Evolutionary conservation across 345 rosid species (phyloP), one percentile per base, ranked within the genome.

Genomic region (Hibiscus trionum): DNA sequence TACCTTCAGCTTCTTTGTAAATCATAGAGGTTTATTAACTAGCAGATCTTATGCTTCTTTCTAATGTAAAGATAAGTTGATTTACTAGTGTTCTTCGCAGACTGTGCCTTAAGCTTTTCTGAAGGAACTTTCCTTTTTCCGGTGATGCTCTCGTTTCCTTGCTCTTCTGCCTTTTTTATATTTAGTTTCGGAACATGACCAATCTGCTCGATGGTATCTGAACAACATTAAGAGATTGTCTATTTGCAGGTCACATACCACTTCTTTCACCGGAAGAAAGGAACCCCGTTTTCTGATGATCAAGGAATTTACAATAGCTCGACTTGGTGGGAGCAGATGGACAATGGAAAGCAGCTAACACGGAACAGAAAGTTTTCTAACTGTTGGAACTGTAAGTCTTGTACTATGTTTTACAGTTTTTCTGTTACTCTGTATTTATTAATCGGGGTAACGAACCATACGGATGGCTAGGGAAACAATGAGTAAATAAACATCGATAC

Each of bases 271-370:
- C 92, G 98, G 98, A 90, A 89, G 24, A 92, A 95, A 79, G 99
- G 99, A 75, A 95, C 98, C 4, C 99, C 99, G 2, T 95, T 95
- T 78, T 87, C 88, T 12, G 99, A 95, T 17, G 99, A 95, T 75
- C 99, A 95, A 75, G 98, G 99, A 14, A 93, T 95, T 79, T 92
- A 95, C 82, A 95, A 95, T 73, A 52, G 87, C 66, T 77, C 90
- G 78, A 95, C 99, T 69, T 95, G 98, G 99, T 92, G 99, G 98
- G 99, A 95, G 78, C 99, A 95, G 83, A 85, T 95, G 50, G 99
- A 95, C 78, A 90, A 64, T 21, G 99, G 99, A 64, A 88, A 95
- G 82, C 98, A 92, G 80, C 96, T 95, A 62, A 90, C 97, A 6
- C 91, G 93, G 73, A 90, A 92, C 80, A 82, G 97, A 68, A 95